Base-by-base conservation (phyloP, 768 basidiomycete species). In the Filobasidium wieringae region DNA sequence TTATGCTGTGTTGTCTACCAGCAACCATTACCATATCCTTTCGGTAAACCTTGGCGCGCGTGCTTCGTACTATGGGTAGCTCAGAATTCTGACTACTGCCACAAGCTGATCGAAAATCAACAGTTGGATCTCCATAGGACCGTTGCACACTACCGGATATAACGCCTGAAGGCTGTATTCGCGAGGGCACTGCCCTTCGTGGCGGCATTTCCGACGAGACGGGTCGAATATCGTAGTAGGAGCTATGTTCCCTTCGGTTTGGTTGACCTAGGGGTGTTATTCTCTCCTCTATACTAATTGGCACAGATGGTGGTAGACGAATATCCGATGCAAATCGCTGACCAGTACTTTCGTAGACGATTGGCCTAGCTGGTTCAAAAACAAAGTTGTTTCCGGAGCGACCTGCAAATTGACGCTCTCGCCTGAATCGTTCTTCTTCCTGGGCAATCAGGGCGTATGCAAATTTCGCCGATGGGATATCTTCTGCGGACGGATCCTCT, bases 1-100 rank as follows among this genome's bases (percentile, higher is more conserved):
- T 51, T 31, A 51, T 31, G 29, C 29, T 31, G 19, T 51, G 50
- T 51, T 51, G 29, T 26, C 32, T 51, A n/a, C 50, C 50, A 51
- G 29, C 50, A 30, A 34, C 29, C 6, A 26, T 51, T n/a, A 51
- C 27, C 22, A 51, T 15, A 30, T 51, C 50, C 24, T 51, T 51
- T 5, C 50, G 50, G 27, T 51, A 51, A 30, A 51, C 50, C n/a
- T 51, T 51, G n/a, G 29, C 50, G 9, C 50, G n/a, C 7, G 50
- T 51, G 17, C 29, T 51, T 31, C 27, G 3, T 14, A 30, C 50
- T 14, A 34, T 47, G 14, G 43, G 43, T 12, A 47, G 43, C 15
- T 47, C 43, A 12, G 43, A 19, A 19, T 24, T 47, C 11, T 19
- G 14, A 22, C 43, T 47, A 19, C 22, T 47, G 5, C 43, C 22